Conservation (phyloP, 306 rosid genomes). For the Sesbania bispinosa region DNA sequence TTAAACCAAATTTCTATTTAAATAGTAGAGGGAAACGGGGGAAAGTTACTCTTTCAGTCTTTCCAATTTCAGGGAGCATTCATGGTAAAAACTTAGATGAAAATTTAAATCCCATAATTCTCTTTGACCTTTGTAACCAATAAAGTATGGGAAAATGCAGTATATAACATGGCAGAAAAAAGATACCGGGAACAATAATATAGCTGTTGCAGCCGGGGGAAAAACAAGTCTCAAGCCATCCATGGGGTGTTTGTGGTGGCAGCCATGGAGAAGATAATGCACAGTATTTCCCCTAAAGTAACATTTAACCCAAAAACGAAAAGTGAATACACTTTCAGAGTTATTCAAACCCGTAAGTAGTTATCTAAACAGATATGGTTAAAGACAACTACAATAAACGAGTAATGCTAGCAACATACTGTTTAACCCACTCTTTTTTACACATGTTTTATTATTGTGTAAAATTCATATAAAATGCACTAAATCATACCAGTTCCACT, state of each 20-base stretch:
- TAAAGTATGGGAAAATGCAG: not conserved
- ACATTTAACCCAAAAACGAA: conserved; percentile 7
- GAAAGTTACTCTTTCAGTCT: not conserved
- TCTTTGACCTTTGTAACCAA: not conserved
- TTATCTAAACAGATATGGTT: not conserved
- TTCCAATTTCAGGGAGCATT: too few species aligned
- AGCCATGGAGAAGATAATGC: conserved; percentile 95
- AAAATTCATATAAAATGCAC: not conserved
- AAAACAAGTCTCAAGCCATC: conserved; percentile 95
- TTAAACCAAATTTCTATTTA: not conserved
- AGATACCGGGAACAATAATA: conserved; percentile 68
- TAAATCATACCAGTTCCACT: not conserved
- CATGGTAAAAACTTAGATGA: not conserved
- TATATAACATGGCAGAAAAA: conserved; percentile 8
- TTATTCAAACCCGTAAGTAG: conserved; percentile 1
- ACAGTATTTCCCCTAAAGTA: conserved; percentile 75
- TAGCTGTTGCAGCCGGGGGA: conserved; percentile 89
- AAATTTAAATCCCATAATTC: not conserved
- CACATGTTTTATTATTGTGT: not conserved
- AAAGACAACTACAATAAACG: conserved; percentile 5
- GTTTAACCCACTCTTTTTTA: not conserved
- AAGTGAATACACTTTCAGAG: conserved; percentile 1
- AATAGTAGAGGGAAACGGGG: not conserved
- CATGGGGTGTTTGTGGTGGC: conserved; percentile 99
- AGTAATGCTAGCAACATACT: not conserved